These are phyloP conservation scores for Penicillium arizonense DNA, from an alignment of 495 filamentous ascomycete species.

Conservation along the genomic window DNA sequence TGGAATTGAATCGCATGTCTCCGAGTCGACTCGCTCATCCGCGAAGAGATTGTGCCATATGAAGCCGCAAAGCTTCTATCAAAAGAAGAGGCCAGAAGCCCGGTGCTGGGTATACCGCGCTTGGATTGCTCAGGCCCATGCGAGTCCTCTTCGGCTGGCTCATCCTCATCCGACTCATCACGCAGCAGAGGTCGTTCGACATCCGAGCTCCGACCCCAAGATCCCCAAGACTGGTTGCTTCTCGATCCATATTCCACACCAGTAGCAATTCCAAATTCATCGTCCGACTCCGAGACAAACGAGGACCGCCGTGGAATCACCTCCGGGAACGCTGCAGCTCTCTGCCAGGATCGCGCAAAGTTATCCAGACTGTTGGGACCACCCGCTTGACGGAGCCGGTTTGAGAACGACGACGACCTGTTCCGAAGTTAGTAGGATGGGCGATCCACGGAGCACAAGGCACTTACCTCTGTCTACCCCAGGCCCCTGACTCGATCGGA, in stretches of 20 bases:
- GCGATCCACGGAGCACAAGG: too few relatives aligned
- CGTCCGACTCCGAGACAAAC: slow-evolving; percentile 58
- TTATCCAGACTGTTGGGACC: slow-evolving; percentile 93
- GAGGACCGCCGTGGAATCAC: slow-evolving; percentile 73
- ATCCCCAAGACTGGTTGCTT: slow-evolving; percentile 29
- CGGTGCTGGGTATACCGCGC: slow-evolving; percentile 16
- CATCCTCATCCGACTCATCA: slow-evolving; percentile 19
- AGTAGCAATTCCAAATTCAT: slow-evolving; percentile 37
- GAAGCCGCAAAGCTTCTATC: slow-evolving; percentile 72
- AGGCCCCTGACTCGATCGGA: slow-evolving; percentile 17
- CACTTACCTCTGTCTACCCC: slow-evolving; percentile 19
- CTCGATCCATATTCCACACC: slow-evolving; percentile 24
- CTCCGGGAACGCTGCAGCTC: slow-evolving; percentile 85
- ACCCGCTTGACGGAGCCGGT: slow-evolving; percentile 75
- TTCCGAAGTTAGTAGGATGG: background rate
- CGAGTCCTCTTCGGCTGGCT: slow-evolving; percentile 16
- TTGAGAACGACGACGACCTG: slow-evolving; percentile 65
- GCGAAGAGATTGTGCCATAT: slow-evolving; percentile 73
- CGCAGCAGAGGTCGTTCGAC: slow-evolving; percentile 28
- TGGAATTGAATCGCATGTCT: slow-evolving; percentile 69
- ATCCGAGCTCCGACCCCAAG: slow-evolving; percentile 18
- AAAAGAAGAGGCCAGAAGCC: slow-evolving; percentile 51
- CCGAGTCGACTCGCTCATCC: slow-evolving; percentile 66
- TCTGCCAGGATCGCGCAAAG: slow-evolving; percentile 91
- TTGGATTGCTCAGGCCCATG: slow-evolving; percentile 17